Base-by-base conservation (phyloP, 352 stramenopile species). In the Phytophthora colocasiae region DNA sequence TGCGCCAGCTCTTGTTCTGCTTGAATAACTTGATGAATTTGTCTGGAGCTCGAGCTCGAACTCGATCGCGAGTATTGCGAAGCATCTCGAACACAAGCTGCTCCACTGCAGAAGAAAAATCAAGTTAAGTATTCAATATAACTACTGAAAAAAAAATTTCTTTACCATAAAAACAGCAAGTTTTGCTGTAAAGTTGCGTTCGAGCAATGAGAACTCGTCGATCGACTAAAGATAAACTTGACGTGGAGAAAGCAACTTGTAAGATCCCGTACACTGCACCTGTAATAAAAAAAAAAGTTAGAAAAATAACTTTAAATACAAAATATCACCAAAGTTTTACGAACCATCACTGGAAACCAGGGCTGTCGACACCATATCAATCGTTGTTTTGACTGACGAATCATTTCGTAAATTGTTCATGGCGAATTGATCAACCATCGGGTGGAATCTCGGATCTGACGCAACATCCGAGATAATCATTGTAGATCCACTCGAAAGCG, bases 1-100 rank as follows among this genome's bases (percentile, higher is more conserved):
- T 93, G 3, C 80, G 69, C 82, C 84, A 92, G 47, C 85, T 87
- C 50, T 84, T 85, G 49, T 74, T 89, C 80, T 93, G 84, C 63
- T 89, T 90, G 67, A 90, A 91, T 7, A 93, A 54, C 27, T 77
- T 83, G 22, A 71, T 62, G 32, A 93, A 91, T 6, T 63, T 78
- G 3, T 85, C 71, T 1, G 80, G 84, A 0, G 67, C 51, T 10
- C 80, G 76, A 12, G 75, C 74, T 7, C 72, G 72, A 15, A 87
- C 57, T 19, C 76, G 72, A 34, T 91, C 84, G 4, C 75, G 69
- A 45, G 73, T 81, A 52, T 87, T 78, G 9, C 80, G 78, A 38
- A 89, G 63, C 71, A 91, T 81, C 24, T 89, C 81, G 39, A 82
- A 71, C 1, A 93, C 31, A 11, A 91, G 63, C 40, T 91, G 81